Conservation (phyloP, 73 alveolate genomes). For the Blepharisma japonicum region DNA sequence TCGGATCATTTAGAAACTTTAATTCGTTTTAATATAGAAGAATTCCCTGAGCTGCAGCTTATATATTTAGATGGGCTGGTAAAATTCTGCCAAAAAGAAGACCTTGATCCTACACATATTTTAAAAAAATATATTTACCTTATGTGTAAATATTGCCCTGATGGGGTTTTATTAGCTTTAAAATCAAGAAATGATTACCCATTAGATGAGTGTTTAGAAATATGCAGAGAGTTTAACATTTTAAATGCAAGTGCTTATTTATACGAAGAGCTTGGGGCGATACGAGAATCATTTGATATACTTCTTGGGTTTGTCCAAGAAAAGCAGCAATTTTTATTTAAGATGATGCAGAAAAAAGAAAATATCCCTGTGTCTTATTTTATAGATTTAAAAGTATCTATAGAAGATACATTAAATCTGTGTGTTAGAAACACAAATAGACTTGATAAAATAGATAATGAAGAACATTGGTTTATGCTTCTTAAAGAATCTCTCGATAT, state of each 20-base stretch:
- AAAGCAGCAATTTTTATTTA: not conserved
- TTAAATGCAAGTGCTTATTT: slow-evolving; percentile 28
- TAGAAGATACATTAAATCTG: not conserved
- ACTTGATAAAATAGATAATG: slow-evolving; percentile 19
- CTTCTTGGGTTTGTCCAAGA: not conserved
- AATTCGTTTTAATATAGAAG: no score
- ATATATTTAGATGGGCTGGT: not conserved
- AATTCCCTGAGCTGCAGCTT: slow-evolving; percentile 13
- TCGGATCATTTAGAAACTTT: no score
- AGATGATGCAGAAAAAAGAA: not conserved
- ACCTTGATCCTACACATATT: not conserved
- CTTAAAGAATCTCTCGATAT: not conserved
- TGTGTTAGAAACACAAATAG: slow-evolving; percentile 26
- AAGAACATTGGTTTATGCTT: slow-evolving; percentile 29
- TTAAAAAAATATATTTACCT: not conserved
- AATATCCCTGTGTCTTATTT: not conserved
- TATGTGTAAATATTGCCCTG: slow-evolving; percentile 6
- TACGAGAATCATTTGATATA: not conserved
- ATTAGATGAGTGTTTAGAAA: slow-evolving; percentile 22
- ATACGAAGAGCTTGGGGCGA: slow-evolving; percentile 22
- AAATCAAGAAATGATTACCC: slow-evolving; percentile 26
- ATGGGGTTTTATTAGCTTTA: not conserved
- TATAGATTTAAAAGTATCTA: no score
- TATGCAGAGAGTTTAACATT: not conserved
- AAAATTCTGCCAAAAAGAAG: not conserved